Percentiles rank a stretch among this genome's conserved stretches.
These are phyloP conservation scores for Strigomonas culicis DNA, from an alignment of 208 protist genomes.

Conservation along the genomic window DNA sequence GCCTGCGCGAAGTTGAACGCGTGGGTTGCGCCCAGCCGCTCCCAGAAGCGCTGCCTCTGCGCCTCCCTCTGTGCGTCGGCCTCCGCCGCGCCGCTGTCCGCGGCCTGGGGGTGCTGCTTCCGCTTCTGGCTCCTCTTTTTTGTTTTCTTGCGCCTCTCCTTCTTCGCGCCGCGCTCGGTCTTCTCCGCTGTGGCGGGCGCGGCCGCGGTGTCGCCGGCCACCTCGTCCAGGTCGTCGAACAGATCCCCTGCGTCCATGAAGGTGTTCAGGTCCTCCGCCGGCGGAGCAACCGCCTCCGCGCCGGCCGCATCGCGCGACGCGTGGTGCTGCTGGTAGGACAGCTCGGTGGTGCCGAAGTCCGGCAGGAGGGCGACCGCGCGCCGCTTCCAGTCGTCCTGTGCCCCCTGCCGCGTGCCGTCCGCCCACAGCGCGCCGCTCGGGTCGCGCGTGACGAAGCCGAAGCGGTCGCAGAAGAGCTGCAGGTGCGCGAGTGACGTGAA, in stretches of 20 bases:
- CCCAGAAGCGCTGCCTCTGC: slow-evolving; percentile 28
- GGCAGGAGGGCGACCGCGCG: background rate
- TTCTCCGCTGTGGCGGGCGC: slow-evolving; percentile 3
- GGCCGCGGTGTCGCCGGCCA: background rate
- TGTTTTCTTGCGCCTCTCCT: background rate
- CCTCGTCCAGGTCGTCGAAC: slow-evolving; percentile 18
- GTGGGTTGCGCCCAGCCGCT: slow-evolving; percentile 31
- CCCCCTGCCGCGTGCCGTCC: slow-evolving; percentile 23
- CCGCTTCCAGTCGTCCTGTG: too few species aligned
- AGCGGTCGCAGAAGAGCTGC: slow-evolving; percentile 62
- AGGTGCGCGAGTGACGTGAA: slow-evolving; percentile 80
- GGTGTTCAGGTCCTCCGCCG: too few species aligned
- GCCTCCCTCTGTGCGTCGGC: slow-evolving; percentile 1
- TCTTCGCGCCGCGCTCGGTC: slow-evolving; percentile 2
- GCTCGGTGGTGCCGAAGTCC: too few species aligned
- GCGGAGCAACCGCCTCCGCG: background rate
- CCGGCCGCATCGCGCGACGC: background rate
- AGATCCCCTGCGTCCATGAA: slow-evolving; percentile 18
- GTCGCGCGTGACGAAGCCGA: slow-evolving; percentile 66
- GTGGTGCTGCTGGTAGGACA: too few species aligned
- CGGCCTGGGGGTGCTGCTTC: background rate
- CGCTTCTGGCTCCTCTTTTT: slow-evolving; percentile 13
- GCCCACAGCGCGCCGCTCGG: slow-evolving; percentile 77
- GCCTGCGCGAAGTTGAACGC: slow-evolving; percentile 62
- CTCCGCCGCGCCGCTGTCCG: background rate